Conservation (phyloP, 2,329 filamentous ascomycete species). For the Exutisphaerella laricina region DNA sequence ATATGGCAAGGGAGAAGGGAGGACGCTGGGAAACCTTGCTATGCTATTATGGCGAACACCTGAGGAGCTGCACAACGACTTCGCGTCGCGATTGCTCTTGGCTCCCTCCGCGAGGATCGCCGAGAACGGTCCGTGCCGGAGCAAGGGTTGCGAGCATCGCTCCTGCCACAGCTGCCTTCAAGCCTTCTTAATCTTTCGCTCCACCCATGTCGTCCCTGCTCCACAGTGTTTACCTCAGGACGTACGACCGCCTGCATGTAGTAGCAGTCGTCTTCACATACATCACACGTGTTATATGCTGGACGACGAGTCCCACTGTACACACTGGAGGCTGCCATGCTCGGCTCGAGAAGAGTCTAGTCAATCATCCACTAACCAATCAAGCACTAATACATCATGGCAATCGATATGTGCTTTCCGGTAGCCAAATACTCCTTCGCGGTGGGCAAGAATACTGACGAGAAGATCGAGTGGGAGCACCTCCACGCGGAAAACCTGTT, state of each 20-base stretch:
- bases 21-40: too few species aligned
- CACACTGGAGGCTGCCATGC: conserved; percentile 1
- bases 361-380: conserved; percentile 4
- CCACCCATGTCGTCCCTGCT: not conserved
- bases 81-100: conserved; percentile 1
- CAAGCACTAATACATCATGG: conserved; percentile 21
- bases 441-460: not conserved
- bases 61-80: too few species aligned
- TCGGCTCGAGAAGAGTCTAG: conserved; percentile 13
- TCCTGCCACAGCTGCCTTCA: not conserved
- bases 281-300: conserved; percentile 1
- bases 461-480: not conserved
- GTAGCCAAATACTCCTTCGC: conserved; percentile 2
- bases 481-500: not conserved
- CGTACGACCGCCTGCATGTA: too few species aligned
- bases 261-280: too few species aligned
- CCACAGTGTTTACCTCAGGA: too few species aligned
- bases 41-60: too few species aligned
- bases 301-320: not conserved
- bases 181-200: not conserved
- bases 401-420: conserved; percentile 11
- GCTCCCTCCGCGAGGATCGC: too few species aligned
- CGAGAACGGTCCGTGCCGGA: too few species aligned
- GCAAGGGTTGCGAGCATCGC: not conserved
- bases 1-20: too few species aligned